phyloP scores from a whole-genome alignment of 257 asterid species.

The Solanum virginianum region DNA sequence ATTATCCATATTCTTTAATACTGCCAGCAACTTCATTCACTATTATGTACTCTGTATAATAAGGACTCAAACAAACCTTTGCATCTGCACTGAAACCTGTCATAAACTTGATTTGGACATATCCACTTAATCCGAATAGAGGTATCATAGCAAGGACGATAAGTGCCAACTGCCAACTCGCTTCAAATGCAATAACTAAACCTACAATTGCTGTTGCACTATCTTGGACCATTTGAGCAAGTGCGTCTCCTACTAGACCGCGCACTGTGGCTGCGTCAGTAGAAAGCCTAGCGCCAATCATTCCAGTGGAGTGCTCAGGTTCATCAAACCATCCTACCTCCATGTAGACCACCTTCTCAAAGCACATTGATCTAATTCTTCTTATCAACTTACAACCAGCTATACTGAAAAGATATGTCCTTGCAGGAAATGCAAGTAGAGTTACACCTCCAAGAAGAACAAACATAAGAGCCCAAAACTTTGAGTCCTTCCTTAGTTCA shows the following conservation, averaged over 20 bases:
- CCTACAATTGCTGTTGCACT: constrained; percentile 47
- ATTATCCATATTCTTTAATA: background rate
- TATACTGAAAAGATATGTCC: constrained; percentile 65
- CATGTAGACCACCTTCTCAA: constrained; percentile 79
- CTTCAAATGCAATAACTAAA: constrained; percentile 47
- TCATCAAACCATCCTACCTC: constrained; percentile 88
- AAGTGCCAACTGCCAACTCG: constrained; percentile 70
- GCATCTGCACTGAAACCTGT: constrained; percentile 76
- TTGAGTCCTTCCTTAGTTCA: constrained; percentile 42
- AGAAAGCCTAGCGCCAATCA: constrained; percentile 74
- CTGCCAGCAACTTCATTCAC: background rate
- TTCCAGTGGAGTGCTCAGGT: constrained; percentile 71
- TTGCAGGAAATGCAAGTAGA: constrained; percentile 56
- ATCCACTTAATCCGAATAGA: constrained; percentile 54
- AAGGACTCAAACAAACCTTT: constrained; percentile 25
- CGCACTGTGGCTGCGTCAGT: constrained; percentile 76
- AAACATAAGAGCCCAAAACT: constrained; percentile 73
- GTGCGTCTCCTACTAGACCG: constrained; percentile 78
- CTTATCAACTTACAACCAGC: constrained; percentile 75
- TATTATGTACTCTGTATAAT: background rate
- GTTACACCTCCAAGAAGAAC: constrained; percentile 53
- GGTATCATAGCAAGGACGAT: constrained; percentile 60
- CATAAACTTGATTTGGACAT: constrained; percentile 50
- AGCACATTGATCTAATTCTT: constrained; percentile 68
- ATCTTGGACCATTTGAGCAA: constrained; percentile 79